Conservation (phyloP, 805 yeast species). For the Clavispora fructus region DNA sequence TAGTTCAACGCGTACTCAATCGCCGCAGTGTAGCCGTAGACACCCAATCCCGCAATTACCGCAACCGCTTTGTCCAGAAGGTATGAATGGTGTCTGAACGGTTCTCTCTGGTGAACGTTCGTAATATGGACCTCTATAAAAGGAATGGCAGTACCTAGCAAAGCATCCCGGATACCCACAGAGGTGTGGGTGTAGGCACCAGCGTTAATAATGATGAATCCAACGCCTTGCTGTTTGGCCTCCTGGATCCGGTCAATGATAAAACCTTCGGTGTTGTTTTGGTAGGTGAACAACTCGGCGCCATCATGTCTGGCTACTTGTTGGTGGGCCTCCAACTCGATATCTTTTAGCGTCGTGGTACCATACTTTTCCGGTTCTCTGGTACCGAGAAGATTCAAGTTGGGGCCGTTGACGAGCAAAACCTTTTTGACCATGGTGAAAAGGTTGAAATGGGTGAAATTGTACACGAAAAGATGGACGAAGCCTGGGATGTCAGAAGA, state of each 20-base stretch:
- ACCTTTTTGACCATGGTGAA: conserved; percentile 35
- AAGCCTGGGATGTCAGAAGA: too few species aligned
- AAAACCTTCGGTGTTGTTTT: conserved; percentile 43
- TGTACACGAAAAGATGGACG: too few species aligned
- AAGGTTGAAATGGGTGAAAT: too few species aligned
- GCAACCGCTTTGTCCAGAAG: conserved; percentile 46
- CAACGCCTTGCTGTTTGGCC: conserved; percentile 39
- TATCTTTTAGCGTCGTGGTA: conserved; percentile 38
- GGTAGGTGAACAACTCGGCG: conserved; percentile 30
- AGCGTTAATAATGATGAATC: conserved; percentile 45
- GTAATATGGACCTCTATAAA: conserved; percentile 48
- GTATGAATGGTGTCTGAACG: conserved; percentile 46
- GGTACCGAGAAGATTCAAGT: conserved; percentile 44
- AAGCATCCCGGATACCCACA: conserved; percentile 46
- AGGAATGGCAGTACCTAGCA: conserved; percentile 44
- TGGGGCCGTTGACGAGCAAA: conserved; percentile 46
- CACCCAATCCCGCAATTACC: conserved; percentile 39
- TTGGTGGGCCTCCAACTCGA: conserved; percentile 36
- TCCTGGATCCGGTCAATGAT: conserved; percentile 44
- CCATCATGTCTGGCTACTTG: conserved; percentile 27
- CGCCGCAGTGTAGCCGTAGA: conserved; percentile 38
- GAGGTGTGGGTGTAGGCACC: conserved; percentile 52
- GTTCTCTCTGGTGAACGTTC: conserved; percentile 47
- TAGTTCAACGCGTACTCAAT: conserved; percentile 37
- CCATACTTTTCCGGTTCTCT: conserved; percentile 45